phyloP scores from a whole-genome alignment of 495 filamentous ascomycete genomes.

The Trichoderma erinaceum region DNA sequence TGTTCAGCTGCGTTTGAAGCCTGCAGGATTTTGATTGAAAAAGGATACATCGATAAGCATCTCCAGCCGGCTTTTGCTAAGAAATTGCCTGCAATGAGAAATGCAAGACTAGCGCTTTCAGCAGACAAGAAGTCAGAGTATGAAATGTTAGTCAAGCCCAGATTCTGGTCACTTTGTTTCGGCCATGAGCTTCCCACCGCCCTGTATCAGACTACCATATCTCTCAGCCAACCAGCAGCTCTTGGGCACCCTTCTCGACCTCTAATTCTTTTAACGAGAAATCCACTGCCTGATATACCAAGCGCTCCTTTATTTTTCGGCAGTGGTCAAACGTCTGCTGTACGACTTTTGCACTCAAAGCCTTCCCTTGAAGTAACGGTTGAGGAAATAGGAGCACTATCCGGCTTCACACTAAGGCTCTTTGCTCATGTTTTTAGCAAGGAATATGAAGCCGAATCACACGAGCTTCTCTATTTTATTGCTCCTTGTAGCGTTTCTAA shows the following conservation, averaged over 20 bases:
- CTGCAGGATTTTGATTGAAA: conserved; percentile 62
- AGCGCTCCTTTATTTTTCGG: conserved; percentile 66
- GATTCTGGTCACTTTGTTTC: conserved; percentile 57
- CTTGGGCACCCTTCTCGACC: conserved; percentile 57
- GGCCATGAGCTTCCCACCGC: conserved; percentile 37
- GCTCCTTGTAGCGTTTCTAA: conserved; percentile 47
- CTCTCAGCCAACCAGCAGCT: conserved; percentile 50
- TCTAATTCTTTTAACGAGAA: conserved; percentile 66
- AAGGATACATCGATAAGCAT: conserved; percentile 62
- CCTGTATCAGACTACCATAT: conserved; percentile 60
- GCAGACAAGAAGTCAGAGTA: conserved; percentile 70
- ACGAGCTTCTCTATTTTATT: conserved; percentile 79
- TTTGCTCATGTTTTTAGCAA: conserved; percentile 92
- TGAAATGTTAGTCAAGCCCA: conserved; percentile 70
- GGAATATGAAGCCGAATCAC: conserved; percentile 55
- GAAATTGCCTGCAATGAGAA: conserved; percentile 75
- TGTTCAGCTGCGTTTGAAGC: conserved; percentile 84
- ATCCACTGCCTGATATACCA: conserved; percentile 57
- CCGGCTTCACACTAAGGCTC: conserved; percentile 63
- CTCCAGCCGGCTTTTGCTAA: conserved; percentile 69
- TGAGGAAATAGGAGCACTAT: conserved; percentile 46
- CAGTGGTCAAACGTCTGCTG: conserved; percentile 49
- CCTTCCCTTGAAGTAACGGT: conserved; percentile 36
- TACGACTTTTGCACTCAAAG: conserved; percentile 38
- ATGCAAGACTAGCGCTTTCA: conserved; percentile 79